Percentiles rank a stretch among this genome's conserved stretches.
These are phyloP conservation scores for Brassica juncea DNA, from an alignment of 345 rosid species.

Conservation along the genomic window DNA sequence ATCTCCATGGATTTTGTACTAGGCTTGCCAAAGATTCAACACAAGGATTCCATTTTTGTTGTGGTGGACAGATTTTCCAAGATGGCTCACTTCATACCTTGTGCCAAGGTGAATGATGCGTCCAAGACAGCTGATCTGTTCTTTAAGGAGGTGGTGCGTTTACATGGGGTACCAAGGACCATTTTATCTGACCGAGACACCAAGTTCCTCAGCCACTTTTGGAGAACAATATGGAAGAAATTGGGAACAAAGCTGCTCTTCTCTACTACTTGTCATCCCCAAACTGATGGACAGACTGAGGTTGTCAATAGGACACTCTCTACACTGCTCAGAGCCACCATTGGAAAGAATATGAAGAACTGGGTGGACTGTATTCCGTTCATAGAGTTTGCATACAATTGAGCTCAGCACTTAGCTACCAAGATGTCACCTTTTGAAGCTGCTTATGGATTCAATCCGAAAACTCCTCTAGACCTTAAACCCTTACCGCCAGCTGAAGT, in stretches of 20 bases:
- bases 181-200: too few relatives aligned
- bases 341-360: background rate
- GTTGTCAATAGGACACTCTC: background rate
- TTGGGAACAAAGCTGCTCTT: background rate
- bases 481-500: background rate
- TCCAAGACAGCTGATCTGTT: background rate
- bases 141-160: background rate
- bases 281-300: background rate
- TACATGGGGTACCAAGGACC: too few relatives aligned
- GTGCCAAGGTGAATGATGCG: background rate
- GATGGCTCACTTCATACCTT: background rate
- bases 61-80: background rate
- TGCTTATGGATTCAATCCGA: background rate
- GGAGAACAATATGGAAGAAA: background rate
- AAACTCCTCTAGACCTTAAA: background rate
- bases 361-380: background rate
- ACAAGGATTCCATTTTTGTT: background rate
- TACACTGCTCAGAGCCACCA: background rate
- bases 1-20: too few relatives aligned
- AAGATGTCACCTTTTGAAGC: background rate
- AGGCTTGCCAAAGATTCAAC: background rate
- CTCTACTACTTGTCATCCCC: background rate
- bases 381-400: background rate
- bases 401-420: background rate
- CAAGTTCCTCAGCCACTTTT: background rate